These are phyloP conservation scores for Chimonanthus praecox DNA, from an alignment of 164 flowering plant species.

Conservation along the genomic window DNA sequence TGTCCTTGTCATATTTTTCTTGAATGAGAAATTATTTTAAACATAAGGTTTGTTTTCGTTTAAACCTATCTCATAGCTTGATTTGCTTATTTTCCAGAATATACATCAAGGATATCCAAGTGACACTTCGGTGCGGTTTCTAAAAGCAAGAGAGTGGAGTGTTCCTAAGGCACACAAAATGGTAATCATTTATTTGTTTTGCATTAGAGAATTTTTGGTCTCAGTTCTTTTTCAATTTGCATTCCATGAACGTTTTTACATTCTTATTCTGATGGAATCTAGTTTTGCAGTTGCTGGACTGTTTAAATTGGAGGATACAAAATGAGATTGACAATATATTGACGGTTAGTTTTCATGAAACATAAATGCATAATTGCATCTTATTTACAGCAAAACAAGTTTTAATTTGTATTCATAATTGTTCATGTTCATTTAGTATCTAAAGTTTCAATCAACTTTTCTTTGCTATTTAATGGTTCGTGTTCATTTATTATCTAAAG, in stretches of 20 bases:
- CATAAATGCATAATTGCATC: too few species aligned
- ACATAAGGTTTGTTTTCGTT: not conserved
- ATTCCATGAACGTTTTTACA: not conserved
- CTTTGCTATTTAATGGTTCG: too few species aligned
- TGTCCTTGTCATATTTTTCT: not conserved
- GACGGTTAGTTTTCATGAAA: too few species aligned
- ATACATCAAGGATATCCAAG: conserved; percentile 66
- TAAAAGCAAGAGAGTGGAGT: conserved; percentile 89
- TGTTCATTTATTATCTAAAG: too few species aligned
- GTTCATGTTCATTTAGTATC: too few species aligned
- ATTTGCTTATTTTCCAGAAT: conserved; percentile 42
- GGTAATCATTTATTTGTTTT: conserved; percentile 33
- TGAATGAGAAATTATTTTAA: not conserved
- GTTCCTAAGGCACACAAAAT: conserved; percentile 75
- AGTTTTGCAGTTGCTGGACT: too few species aligned
- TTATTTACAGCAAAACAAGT: too few species aligned
- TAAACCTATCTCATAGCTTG: not conserved
- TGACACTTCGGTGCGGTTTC: conserved; percentile 64
- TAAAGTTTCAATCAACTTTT: too few species aligned
- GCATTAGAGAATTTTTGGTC: not conserved
- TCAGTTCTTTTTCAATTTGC: not conserved
- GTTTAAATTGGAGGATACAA: too few species aligned
- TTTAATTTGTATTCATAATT: too few species aligned
- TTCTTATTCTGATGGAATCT: too few species aligned
- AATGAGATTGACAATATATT: too few species aligned